These are phyloP conservation scores for Coemansia sp. DNA, from an alignment of 192 early-diverging fungal species.

Conservation along the genomic window DNA sequence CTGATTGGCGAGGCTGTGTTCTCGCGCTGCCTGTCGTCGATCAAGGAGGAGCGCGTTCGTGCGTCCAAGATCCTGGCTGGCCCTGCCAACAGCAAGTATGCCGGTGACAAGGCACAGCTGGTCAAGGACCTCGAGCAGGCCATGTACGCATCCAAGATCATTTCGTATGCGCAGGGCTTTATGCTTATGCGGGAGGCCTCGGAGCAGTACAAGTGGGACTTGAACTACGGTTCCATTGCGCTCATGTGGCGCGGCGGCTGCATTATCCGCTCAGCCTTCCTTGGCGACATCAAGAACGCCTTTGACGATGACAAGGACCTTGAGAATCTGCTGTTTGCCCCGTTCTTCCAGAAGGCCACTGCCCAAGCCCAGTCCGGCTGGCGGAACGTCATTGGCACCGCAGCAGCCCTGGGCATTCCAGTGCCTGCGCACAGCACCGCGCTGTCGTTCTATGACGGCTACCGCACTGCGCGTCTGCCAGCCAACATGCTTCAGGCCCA, in stretches of 20 bases:
- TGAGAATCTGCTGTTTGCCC: slow-evolving; percentile 90
- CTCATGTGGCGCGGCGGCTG: slow-evolving; percentile 99
- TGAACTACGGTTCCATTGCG: slow-evolving; percentile 97
- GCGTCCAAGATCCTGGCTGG: slow-evolving; percentile 86
- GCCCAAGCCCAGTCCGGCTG: slow-evolving; percentile 80
- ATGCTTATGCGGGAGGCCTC: slow-evolving; percentile 97
- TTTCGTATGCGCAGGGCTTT: slow-evolving; percentile 98
- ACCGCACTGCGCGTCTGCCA: slow-evolving; percentile 83
- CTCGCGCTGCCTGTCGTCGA: slow-evolving; percentile 90
- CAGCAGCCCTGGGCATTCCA: slow-evolving; percentile 82
- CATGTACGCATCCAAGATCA: slow-evolving; percentile 96
- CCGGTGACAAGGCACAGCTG: slow-evolving; percentile 87
- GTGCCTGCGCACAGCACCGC: slow-evolving; percentile 88
- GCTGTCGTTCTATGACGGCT: slow-evolving; percentile 96
- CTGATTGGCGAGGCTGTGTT: slow-evolving; percentile 98
- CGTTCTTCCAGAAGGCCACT: slow-evolving; percentile 94
- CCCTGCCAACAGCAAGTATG: slow-evolving; percentile 65
- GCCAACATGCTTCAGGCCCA: slow-evolving; percentile 97
- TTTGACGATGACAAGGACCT: slow-evolving; percentile 85
- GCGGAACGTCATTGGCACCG: slow-evolving; percentile 83
- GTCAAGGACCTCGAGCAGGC: slow-evolving; percentile 88
- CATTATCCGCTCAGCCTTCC: slow-evolving; percentile 96
- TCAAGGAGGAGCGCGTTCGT: slow-evolving; percentile 93
- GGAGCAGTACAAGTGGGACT: slow-evolving; percentile 87
- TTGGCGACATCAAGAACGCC: slow-evolving; percentile 96